These are phyloP conservation scores for Beverwykella pulmonaria DNA, from an alignment of 495 filamentous ascomycete genomes.

Conservation along the genomic window DNA sequence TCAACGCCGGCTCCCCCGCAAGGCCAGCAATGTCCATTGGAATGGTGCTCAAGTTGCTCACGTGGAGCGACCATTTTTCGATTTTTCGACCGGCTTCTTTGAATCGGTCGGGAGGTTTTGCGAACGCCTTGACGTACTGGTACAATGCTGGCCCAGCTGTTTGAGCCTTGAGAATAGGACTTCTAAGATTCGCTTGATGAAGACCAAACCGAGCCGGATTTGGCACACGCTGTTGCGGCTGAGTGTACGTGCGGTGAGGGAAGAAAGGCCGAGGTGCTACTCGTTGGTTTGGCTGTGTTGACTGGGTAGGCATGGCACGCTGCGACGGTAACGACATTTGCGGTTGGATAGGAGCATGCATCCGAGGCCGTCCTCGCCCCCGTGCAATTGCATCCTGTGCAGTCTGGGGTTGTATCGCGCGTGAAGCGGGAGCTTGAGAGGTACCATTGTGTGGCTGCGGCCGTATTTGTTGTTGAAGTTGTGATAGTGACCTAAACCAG, in stretches of 20 bases:
- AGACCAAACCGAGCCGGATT: constrained; percentile 40
- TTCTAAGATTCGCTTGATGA: constrained; percentile 46
- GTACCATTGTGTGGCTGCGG: background rate
- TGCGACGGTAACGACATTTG: background rate
- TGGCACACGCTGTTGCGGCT: constrained; percentile 41
- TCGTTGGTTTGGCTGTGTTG: background rate
- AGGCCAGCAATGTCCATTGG: constrained; percentile 10
- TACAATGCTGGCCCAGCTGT: constrained; percentile 30
- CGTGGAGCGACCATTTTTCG: constrained; percentile 32
- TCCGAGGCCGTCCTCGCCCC: constrained; percentile 4
- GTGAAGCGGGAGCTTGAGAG: background rate
- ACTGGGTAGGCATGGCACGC: background rate
- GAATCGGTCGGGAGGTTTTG: constrained; percentile 29
- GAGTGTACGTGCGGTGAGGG: constrained; percentile 18
- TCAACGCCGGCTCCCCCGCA: constrained; percentile 7
- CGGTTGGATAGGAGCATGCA: background rate
- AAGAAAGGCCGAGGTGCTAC: constrained; percentile 1
- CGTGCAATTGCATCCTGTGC: background rate
- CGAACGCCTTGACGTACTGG: constrained; percentile 41
- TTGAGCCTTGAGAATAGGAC: constrained; percentile 39
- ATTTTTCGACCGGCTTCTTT: constrained; percentile 16
- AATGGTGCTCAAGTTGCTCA: constrained; percentile 22
- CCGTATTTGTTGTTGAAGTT: background rate
- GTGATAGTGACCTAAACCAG: background rate
- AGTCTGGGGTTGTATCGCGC: background rate